Evolutionary conservation across 2,329 filamentous ascomycete genomes (phyloP), one percentile per base, ranked within the genome.

Genomic region (Trichoderma citrinoviride): DNA sequence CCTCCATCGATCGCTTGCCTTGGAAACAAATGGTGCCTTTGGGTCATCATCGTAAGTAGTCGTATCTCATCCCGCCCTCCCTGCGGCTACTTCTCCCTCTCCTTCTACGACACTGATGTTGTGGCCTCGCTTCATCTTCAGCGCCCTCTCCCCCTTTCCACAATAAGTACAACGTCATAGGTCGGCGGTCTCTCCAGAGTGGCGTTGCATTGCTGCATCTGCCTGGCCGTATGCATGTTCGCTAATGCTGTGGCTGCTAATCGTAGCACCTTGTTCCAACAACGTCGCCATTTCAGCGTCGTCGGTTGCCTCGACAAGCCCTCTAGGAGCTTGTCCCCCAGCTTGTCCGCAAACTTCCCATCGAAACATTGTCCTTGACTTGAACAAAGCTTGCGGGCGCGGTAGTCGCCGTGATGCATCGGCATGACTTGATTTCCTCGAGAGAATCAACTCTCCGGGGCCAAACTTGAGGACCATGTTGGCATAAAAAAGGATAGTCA

Each of bases 91-190:
- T 46, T 62, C 49, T 46, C 58, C 58, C 58, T 54, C 49, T 62
- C 58, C 58, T 54, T 61, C 49, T 61, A 8, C 49, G 27, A 54
- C 47, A 40, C 49, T 62, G 58, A 25, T 52, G 23, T 37, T 43
- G 23, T 40, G 12, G 23, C 19, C 25, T 7, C 33, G 1, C 27
- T 19, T 12, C 40, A 15, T 33, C 27, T 44, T 14, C 40, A 47
- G 41, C 21, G 33, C 33, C 33, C 10, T 10, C 4, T 25, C 25
- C 19, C 7, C 19, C 23, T 43, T 19, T 23, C 40, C 19, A n/a
- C 37, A 33, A 19, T 21, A 25, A n/a, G 47, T 52, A 19, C 5
- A n/a, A 23, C 15, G n/a, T 40, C 15, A 52, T 15, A n/a, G n/a
- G 23, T 12, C 27, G 37, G 37, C 25, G 25, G n/a, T 17, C n/a